Evolutionary conservation across 2,329 filamentous ascomycete genomes (phyloP).

Genomic region (Penicillium sp.): DNA sequence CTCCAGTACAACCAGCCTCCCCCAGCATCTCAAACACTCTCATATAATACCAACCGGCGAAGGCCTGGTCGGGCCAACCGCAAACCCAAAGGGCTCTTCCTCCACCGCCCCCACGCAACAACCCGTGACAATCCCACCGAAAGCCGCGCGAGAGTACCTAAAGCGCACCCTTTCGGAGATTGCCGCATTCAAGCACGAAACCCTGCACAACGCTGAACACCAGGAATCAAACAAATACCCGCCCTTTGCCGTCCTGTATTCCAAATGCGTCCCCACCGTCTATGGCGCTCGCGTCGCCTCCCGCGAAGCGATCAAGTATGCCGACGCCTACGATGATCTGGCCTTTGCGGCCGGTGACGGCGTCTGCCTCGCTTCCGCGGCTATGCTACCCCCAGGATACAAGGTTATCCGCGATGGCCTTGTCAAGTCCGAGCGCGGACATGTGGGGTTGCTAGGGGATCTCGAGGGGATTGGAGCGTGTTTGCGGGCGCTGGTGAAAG

Average conservation of each 20-base stretch:
- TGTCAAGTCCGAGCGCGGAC: conserved; percentile 80
- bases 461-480: conserved; percentile 78
- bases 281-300: conserved; percentile 77
- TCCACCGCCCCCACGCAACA: conserved; percentile 31
- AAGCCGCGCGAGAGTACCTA: conserved; percentile 69
- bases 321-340: conserved; percentile 83
- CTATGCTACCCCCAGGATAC: conserved; percentile 84
- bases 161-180: conserved; percentile 72
- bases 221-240: conserved; percentile 75
- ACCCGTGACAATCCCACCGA: conserved; percentile 57
- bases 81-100: conserved; percentile 31
- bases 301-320: conserved; percentile 73
- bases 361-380: conserved; percentile 82
- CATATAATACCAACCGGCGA: conserved; percentile 38
- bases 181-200: conserved; percentile 76
- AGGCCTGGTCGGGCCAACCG: conserved; percentile 31
- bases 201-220: conserved; percentile 65
- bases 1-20: conserved; percentile 4
- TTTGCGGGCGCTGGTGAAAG: conserved; percentile 69
- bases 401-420: conserved; percentile 72
- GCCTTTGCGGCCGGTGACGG: conserved; percentile 88
- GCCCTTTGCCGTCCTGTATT: conserved; percentile 81
- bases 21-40: conserved; percentile 19
- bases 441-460: conserved; percentile 86
- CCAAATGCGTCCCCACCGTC: conserved; percentile 84